Base-by-base conservation (phyloP, 1,139 yeast genomes). In the Candida frijolesensis region DNA sequence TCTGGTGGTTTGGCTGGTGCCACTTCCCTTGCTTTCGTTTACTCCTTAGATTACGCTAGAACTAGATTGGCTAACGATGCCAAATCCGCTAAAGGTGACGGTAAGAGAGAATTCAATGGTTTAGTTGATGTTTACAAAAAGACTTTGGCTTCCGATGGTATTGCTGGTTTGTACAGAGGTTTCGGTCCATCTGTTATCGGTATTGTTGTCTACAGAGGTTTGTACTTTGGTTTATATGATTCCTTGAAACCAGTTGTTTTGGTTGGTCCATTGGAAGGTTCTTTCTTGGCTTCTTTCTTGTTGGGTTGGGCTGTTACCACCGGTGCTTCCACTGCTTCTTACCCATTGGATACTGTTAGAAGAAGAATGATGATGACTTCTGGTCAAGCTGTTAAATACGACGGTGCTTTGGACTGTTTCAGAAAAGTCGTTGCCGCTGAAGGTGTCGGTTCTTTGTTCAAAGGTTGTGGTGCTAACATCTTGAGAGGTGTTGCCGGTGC, bases 291-390 rank as follows among this genome's bases (percentile, higher is more conserved):
- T 61, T 76, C 81, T 63, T 76, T 76, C 80, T 70, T 75, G 63
- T 76, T 76, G 67, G 81, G 81, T 73, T 76, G 81, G 81, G 70
- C 74, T 70, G 81, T 76, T 60, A 76, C 81, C 66, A 76, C 80
- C 54, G 80, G 79, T 72, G 80, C 80, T 62, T 76, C 80, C 54
- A 76, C 80, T 60, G 80, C 80, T 65, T 75, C 80, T 68, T 76
- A 76, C 78, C 80, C 80, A 74, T 75, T 76, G 68, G 80, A 76
- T 69, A 74, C 80, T 60, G 71, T 76, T 64, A 76, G 81, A 76
- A 76, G 81, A 76, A 76, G 81, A 76, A 76, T 76, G 81, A 76
- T 76, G 81, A 76, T 76, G 81, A 76, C 81, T 58, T 76, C 80
- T 59, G 81, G 81, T 74, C 80, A 75, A 70, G 79, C 79, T 62